A percentile compares a stretch with the other conserved stretches of the same genome.
Evolutionary conservation across 441 rosid genomes (phyloP).

Genomic region (Corymbia calophylla): DNA sequence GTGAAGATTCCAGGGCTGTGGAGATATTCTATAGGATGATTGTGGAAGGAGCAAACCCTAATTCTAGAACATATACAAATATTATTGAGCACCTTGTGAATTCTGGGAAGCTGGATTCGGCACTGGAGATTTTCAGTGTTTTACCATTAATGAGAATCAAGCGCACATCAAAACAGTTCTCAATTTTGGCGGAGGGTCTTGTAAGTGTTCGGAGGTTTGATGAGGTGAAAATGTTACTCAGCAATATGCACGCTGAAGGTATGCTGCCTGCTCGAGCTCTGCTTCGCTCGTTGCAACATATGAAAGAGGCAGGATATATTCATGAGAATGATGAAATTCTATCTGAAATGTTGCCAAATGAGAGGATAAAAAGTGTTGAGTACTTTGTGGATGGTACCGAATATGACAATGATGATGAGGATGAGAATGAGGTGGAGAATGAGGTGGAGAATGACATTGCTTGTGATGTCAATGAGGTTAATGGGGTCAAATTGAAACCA

Average conservation of each 20-base stretch:
- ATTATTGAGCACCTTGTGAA: constrained; percentile 68
- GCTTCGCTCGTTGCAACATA: constrained; percentile 40
- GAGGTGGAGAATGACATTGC: constrained; percentile 18
- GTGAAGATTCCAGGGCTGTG: constrained; percentile 42
- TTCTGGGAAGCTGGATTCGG: constrained; percentile 50
- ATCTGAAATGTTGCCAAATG: constrained; percentile 58
- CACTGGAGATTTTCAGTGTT: constrained; percentile 43
- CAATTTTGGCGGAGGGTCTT: constrained; percentile 46
- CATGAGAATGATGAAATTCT: constrained; percentile 39
- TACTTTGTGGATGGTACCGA: constrained; percentile 25
- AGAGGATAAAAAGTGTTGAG: constrained; percentile 45
- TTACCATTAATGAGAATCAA: constrained; percentile 83
- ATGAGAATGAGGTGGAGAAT: constrained; percentile 26
- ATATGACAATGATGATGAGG: constrained; percentile 6
- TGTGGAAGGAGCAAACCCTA: constrained; percentile 65
- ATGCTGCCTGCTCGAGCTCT: constrained; percentile 53
- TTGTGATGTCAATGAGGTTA: constrained; percentile 5
- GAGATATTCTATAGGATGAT: constrained; percentile 42
- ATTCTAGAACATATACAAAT: constrained; percentile 76
- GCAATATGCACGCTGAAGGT: constrained; percentile 66
- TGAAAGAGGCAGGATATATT: constrained; percentile 57
- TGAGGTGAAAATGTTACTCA: constrained; percentile 44
- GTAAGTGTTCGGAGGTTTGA: constrained; percentile 35
- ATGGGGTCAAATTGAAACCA: constrained; percentile 53
- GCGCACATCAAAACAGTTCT: constrained; percentile 61